Percentiles rank a stretch among this genome's conserved stretches.
Conservation (phyloP, 257 asterid species). For the Nicotiana undulata region DNA sequence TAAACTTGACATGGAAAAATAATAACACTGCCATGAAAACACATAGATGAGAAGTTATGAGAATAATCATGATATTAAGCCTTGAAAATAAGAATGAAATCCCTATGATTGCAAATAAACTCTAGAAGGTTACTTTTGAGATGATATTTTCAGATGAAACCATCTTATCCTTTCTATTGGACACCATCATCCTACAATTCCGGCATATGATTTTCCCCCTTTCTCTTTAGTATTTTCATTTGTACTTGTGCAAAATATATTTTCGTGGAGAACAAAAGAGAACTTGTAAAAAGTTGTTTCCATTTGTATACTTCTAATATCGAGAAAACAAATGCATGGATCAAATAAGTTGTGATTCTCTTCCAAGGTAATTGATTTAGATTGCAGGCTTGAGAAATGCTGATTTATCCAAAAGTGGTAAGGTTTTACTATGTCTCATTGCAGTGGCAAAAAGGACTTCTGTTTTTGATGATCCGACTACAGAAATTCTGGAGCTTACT, state of each 20-base stretch:
- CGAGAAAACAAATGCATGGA: not conserved
- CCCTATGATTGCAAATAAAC: not conserved
- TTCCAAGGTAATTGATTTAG: not conserved
- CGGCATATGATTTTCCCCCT: not conserved
- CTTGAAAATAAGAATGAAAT: not conserved
- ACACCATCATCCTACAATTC: not conserved
- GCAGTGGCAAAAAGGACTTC: slow-evolving; percentile 95
- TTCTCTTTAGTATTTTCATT: not conserved
- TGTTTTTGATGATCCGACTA: slow-evolving; percentile 84
- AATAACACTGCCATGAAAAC: not conserved
- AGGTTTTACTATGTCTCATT: slow-evolving; percentile 8
- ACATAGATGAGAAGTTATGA: not conserved
- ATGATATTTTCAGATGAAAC: not conserved
- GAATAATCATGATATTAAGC: not conserved
- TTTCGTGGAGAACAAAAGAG: too few relatives aligned
- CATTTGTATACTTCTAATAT: not conserved
- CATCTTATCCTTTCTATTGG: not conserved
- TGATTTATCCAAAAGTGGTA: not conserved
- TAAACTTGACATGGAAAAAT: not conserved
- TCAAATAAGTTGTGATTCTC: not conserved
- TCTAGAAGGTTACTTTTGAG: not conserved
- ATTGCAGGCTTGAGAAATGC: not conserved
- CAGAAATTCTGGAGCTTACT: slow-evolving; percentile 90
- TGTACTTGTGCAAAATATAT: not conserved
- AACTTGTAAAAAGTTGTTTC: not conserved